Base-by-base conservation (phyloP, 768 basidiomycete genomes). In the Galerina marginata region DNA sequence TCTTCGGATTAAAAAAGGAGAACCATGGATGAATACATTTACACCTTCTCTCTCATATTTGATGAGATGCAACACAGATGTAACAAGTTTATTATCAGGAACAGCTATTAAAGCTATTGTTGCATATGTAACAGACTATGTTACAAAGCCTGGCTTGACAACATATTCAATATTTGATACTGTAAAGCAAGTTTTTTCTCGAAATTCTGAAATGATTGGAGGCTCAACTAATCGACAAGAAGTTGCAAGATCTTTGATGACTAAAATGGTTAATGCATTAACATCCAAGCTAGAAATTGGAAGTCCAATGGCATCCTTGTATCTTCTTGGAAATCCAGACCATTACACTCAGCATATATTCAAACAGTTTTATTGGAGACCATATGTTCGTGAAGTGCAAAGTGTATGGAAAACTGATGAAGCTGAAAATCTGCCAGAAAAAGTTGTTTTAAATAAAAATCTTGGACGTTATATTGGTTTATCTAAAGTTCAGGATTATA, bases 51-150 rank as follows among this genome's bases (percentile, higher is more conserved):
- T 80, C 0, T 72, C 75, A 2, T 79, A 79, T 65, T 20, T 77
- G 0, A 16, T 78, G 1, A 39, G 74, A 4, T 77, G 75, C 53
- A 81, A 82, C 51, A 74, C 76, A 6, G 77, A 80, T 68, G 71
- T 78, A 0, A 75, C 76, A 0, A 73, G 73, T 57, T 49, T 80
- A 1, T 52, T 74, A 14, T 79, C 77, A 23, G 79, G 79, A 1
- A 81, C 79, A 9, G 66, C 74, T 1, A 69, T 82, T 1, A 79
- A 79, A 52, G 71, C 75, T 12, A 69, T 78, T 3, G 58, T 79
- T 0, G 64, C 72, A 23, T 81, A 81, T 67, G 69, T 80, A 0
- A 71, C 79, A 6, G 77, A 83, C 44, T 83, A 83, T 65, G 71
- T 82, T 0, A 80, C 77, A 0, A 83, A 83, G 62, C 45, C 69